Conservation (phyloP, 768 basidiomycete genomes). For the Suillus subalutaceus region DNA sequence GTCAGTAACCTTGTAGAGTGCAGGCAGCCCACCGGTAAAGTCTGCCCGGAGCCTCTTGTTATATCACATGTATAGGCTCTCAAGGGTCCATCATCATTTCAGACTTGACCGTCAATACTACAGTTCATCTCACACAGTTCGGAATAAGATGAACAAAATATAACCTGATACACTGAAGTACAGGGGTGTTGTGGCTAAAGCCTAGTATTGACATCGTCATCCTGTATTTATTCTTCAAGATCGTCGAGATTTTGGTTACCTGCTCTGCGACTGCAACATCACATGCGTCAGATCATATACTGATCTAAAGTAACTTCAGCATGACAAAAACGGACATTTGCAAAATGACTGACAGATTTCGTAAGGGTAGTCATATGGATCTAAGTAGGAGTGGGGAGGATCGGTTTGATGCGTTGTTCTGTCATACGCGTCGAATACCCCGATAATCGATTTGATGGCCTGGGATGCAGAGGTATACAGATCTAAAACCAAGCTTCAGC, state of each 20-base stretch:
- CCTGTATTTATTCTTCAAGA: neutral
- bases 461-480: neutral
- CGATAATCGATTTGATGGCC: neutral
- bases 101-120: neutral
- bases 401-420: neutral
- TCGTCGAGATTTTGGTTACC: neutral
- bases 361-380: neutral
- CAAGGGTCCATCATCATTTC: neutral
- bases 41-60: neutral
- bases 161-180: neutral
- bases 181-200: neutral
- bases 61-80: neutral
- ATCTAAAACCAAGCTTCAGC: neutral
- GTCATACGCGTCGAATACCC: neutral
- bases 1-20: neutral
- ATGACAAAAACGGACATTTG: neutral
- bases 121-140: neutral
- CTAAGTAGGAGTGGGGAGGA: too few species aligned
- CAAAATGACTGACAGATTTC: neutral
- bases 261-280: neutral
- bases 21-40: neutral
- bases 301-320: neutral
- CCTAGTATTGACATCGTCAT: neutral
- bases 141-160: neutral
- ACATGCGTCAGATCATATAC: neutral